These are phyloP conservation scores for Serendipita sp. DNA, from an alignment of 768 basidiomycete species.

Conservation along the genomic window DNA sequence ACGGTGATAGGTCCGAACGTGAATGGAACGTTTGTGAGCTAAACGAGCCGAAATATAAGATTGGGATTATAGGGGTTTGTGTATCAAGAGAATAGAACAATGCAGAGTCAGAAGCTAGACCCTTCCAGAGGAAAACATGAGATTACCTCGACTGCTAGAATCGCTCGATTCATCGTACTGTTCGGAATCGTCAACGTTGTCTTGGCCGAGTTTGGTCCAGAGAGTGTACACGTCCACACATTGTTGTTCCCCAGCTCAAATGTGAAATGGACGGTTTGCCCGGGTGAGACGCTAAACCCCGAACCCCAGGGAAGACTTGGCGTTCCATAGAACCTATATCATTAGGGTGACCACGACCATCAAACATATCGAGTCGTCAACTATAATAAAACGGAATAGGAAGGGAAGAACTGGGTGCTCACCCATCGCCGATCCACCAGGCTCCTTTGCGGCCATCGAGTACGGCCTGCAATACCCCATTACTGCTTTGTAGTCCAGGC, in stretches of 20 bases:
- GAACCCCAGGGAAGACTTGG: not conserved
- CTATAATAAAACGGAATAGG: not conserved
- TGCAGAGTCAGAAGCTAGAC: too few species aligned
- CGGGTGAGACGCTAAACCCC: not conserved
- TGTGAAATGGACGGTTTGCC: not conserved
- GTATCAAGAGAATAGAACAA: too few species aligned
- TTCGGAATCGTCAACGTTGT: slow-evolving; percentile 1
- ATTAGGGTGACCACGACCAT: too few species aligned
- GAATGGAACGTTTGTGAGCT: not conserved
- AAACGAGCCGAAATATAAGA: too few species aligned
- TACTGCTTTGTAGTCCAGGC: not conserved
- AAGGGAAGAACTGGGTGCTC: not conserved
- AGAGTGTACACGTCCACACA: not conserved
- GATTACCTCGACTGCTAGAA: not conserved
- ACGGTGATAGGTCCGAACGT: not conserved
- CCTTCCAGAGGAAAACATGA: too few species aligned
- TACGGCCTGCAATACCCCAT: not conserved
- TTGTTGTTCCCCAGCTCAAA: not conserved
- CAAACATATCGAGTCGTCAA: too few species aligned
- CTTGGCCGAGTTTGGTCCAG: not conserved
- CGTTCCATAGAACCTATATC: not conserved
- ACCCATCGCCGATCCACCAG: not conserved
- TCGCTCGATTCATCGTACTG: slow-evolving; percentile 1
- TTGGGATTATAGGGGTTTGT: too few species aligned
- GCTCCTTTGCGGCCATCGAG: not conserved